These are phyloP conservation scores for Urostyla sp. DNA, from an alignment of 73 alveolate genomes.

Conservation along the genomic window DNA sequence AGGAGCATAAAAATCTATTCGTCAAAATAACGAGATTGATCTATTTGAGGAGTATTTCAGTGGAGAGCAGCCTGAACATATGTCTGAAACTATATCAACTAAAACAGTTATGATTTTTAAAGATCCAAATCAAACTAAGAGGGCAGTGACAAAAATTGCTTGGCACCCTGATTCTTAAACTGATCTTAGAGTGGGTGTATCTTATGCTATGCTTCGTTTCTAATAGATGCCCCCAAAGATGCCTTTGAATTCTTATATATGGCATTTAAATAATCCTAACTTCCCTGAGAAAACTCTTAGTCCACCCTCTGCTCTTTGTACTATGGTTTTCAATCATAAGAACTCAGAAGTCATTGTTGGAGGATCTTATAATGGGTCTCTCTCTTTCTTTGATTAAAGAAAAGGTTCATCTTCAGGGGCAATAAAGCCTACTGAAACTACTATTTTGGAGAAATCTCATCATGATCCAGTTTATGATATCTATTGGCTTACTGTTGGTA, in stretches of 20 bases:
- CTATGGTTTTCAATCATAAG: constrained; percentile 90
- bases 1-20: constrained; percentile 86
- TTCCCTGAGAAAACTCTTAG: constrained; percentile 87
- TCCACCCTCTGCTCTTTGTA: constrained; percentile 90
- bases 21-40: constrained; percentile 96
- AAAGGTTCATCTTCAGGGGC: constrained; percentile 78
- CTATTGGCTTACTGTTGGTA: constrained; percentile 90
- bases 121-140: constrained; percentile 84
- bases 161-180: constrained; percentile 96
- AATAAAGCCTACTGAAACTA: constrained; percentile 79
- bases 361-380: constrained; percentile 96
- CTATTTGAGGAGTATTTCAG: constrained; percentile 97
- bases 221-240: constrained; percentile 89
- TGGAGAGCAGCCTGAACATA: constrained; percentile 92
- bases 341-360: constrained; percentile 92
- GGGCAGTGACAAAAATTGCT: constrained; percentile 94
- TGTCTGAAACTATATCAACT: constrained; percentile 93
- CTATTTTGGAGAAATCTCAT: constrained; percentile 94
- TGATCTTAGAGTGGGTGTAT: constrained; percentile 83
- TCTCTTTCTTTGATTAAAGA: constrained; percentile 91
- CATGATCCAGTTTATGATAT: constrained; percentile 96
- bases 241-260: constrained; percentile 81
- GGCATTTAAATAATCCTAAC: constrained; percentile 95
- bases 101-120: constrained; percentile 97
- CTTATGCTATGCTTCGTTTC: constrained; percentile 89